Base-by-base conservation (phyloP, 2,329 filamentous ascomycete genomes). In the Lasiodiplodia citricola region DNA sequence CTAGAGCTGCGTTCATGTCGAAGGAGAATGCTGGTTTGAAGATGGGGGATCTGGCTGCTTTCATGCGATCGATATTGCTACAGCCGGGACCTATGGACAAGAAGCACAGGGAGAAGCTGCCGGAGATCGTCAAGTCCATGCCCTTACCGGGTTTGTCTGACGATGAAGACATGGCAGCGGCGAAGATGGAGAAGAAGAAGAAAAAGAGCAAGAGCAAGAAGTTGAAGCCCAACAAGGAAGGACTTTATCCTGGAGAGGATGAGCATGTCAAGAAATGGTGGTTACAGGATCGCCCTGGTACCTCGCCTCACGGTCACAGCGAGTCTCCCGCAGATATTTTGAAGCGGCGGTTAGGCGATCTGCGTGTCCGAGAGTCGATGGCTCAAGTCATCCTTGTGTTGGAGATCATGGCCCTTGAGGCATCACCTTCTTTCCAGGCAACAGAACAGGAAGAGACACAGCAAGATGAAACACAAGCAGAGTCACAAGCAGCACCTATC, bases 311-410 rank as follows among this genome's bases (percentile, higher is more conserved):
- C 11, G 56, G 56, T 4, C 66, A 68, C 18, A 50, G 51, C 28
- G 72, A 72, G 28, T 65, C 65, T 74, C 85, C 86, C 1, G 84
- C 85, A n/a, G 82, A 87, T 18, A 85, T 88, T 38, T 82, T 88
- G 66, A 91, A 87, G 74, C 85, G 87, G 23, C 87, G 90, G 51
- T 81, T 90, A n/a, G 86, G 89, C 2, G 85, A 88, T 65, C 79
- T 95, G 50, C 87, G 92, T 52, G 89, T 90, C 28, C 86, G 92
- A 69, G 92, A 96, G 80, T 94, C 92, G 0, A 90, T 94, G 73
- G 82, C 94, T 50, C 92, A 96, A 76, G 88, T 95, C 80, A 93
- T 95, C 67, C 77, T 96, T 38, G 89, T 94, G 64, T 83, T 96
- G 6, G 92, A 96, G 75, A 88, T 93, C 18, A 80, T 94, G 25